Evolutionary conservation across 495 filamentous ascomycete species (phyloP).

Genomic region (Neurospora discreta): DNA sequence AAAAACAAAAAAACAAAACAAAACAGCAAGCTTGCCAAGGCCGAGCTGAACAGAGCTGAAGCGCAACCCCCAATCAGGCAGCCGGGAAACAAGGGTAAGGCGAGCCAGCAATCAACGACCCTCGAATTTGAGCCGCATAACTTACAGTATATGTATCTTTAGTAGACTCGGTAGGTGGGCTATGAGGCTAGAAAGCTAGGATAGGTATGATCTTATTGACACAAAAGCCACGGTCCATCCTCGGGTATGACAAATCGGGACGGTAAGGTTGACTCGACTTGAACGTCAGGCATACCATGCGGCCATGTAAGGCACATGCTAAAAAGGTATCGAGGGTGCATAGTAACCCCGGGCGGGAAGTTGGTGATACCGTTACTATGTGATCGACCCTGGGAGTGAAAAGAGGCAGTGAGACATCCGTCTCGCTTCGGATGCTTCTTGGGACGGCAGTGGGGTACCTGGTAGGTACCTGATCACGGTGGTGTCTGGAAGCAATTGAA

Average conservation of each 20-base stretch:
- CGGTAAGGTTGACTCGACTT: not conserved
- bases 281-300: not conserved
- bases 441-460: not conserved
- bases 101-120: not conserved
- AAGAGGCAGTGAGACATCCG: not conserved
- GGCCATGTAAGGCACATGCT: not conserved
- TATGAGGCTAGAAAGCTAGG: no score
- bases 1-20: no score
- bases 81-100: not conserved
- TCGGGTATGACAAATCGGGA: not conserved
- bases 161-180: not conserved
- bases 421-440: not conserved
- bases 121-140: not conserved
- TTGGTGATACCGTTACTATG: not conserved
- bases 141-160: not conserved
- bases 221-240: not conserved
- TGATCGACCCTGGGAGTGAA: not conserved
- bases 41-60: not conserved
- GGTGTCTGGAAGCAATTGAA: not conserved
- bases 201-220: not conserved
- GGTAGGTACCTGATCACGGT: not conserved
- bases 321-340: not conserved
- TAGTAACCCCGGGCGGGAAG: not conserved
- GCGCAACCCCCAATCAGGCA: not conserved
- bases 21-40: not conserved